A percentile compares a stretch with the other conserved stretches of the same genome.
Evolutionary conservation across 768 basidiomycete genomes (phyloP).

Genomic region (Sarcodon aspratus): DNA sequence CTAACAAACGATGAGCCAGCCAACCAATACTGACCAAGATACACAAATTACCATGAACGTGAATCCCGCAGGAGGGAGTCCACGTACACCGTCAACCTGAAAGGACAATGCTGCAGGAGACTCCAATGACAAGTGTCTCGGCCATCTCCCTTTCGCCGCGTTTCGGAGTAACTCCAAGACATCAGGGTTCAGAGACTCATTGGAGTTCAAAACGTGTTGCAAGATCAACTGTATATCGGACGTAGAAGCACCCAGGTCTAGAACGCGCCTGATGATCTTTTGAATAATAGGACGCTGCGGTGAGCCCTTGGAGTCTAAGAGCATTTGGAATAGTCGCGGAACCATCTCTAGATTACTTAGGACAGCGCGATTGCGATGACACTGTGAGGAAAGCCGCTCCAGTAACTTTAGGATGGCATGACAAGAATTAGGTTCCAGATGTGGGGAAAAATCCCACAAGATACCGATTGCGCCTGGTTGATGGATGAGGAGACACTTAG

Average conservation of each 20-base stretch:
- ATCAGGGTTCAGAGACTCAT: constrained; percentile 45
- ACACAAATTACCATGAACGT: constrained; percentile 51
- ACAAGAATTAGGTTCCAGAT: constrained; percentile 28
- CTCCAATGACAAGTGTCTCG: constrained; percentile 65
- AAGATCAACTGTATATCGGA: constrained; percentile 56
- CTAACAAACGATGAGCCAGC: constrained; percentile 19
- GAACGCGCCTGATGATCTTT: constrained; percentile 53
- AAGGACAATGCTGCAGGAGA: constrained; percentile 39
- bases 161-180: constrained; percentile 60
- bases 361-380: constrained; percentile 61
- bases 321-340: constrained; percentile 37
- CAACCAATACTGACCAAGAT: constrained; percentile 5
- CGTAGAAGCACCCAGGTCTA: constrained; percentile 67
- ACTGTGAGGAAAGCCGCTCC: constrained; percentile 46
- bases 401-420: constrained; percentile 48
- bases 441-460: constrained; percentile 39
- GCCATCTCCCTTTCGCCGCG: constrained; percentile 69
- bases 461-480: constrained; percentile 52
- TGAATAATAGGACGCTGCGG: constrained; percentile 45
- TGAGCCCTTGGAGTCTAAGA: constrained; percentile 19
- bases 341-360: constrained; percentile 50
- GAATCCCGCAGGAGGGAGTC: constrained; percentile 51
- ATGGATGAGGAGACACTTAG: constrained; percentile 35
- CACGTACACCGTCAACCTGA: constrained; percentile 33
- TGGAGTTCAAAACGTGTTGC: constrained; percentile 36